phyloP scores from a whole-genome alignment of 2,329 filamentous ascomycete species.

The Aspergillus sp. region DNA sequence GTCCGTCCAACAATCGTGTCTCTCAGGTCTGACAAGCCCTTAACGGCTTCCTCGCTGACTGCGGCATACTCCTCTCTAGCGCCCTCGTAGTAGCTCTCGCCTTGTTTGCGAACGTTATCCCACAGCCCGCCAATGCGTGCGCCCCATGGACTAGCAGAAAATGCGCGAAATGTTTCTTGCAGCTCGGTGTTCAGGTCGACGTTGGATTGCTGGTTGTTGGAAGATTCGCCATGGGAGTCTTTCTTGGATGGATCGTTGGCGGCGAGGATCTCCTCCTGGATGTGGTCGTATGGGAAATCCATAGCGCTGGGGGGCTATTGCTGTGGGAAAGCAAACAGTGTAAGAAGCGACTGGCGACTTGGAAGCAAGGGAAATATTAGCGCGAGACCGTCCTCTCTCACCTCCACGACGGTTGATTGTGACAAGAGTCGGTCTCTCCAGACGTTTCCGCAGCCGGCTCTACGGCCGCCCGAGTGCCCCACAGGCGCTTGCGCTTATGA shows the following conservation, averaged over 20 bases:
- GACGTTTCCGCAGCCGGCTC: constrained; percentile 12
- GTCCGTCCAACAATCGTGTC: constrained; percentile 65
- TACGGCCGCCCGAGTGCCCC: constrained; percentile 28
- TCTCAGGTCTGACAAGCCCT: constrained; percentile 66
- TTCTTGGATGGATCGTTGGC: constrained; percentile 47
- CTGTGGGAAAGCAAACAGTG: background rate
- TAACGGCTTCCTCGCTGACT: constrained; percentile 72
- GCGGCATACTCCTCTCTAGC: constrained; percentile 73
- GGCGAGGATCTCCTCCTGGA: constrained; percentile 69
- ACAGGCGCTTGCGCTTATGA: constrained; percentile 1
- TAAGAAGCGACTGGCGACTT: background rate
- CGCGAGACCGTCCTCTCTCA: background rate
- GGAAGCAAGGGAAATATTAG: background rate
- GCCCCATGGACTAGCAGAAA: constrained; percentile 88
- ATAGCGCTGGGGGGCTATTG: constrained; percentile 43
- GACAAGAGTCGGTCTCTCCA: constrained; percentile 2
- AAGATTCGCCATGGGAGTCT: constrained; percentile 41
- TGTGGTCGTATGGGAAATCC: constrained; percentile 97
- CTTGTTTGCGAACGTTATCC: constrained; percentile 88
- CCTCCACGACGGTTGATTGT: background rate
- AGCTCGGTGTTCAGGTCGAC: constrained; percentile 73
- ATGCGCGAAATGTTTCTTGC: constrained; percentile 90
- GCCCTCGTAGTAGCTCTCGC: constrained; percentile 80
- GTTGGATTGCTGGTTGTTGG: constrained; percentile 25
- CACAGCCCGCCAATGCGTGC: constrained; percentile 80